Base-by-base conservation (phyloP, 495 filamentous ascomycete genomes). In the Penicillium psychrofluorescens region DNA sequence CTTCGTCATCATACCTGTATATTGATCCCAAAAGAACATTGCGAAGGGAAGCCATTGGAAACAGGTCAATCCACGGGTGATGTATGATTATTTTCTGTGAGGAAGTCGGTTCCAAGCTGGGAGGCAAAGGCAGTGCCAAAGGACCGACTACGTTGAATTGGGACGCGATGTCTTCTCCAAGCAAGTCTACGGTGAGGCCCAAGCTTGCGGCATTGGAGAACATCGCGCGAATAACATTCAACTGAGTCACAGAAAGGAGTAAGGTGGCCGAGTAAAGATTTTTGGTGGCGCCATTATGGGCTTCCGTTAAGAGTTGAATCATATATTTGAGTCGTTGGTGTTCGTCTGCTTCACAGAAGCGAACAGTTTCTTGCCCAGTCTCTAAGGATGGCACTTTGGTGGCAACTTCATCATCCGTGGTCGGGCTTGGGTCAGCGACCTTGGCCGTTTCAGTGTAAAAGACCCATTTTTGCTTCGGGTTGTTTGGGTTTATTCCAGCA, bases 31-130 rank as follows among this genome's bases (percentile, higher is more conserved):
- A 36, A 4, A 56, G 29, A 6, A 31, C 36, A 27, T 59, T 35
- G 9, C 55, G 46, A 2, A 59, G 41, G 2, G 55, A 59, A 1
- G 12, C 7, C 2, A 59, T 42, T 3, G 55, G 55, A 9, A 59
- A 43, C 6, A 59, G 35, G n/a, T 59, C 55, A 29, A 59, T 46
- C 55, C 55, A 59, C 9, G 55, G 55, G n/a, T 59, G 55, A 27
- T 59, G 55, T 8, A 59, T 46, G 7, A 59, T 49, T 11, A 35
- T 12, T 27, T 35, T 55, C 27, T 59, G 55, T 14, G 39, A 30
- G 13, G 40, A 36, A 6, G 43, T 56, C 27, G 55, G 55, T 12
- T 43, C 39, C 5, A 59, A 10, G 40, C 53, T 56, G 15, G 55
- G 44, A 31, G 55, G 55, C 9, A 59, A 35, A 11, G 44, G 33